Conservation (phyloP, 2,329 filamentous ascomycete genomes). For the Claviceps capensis region DNA sequence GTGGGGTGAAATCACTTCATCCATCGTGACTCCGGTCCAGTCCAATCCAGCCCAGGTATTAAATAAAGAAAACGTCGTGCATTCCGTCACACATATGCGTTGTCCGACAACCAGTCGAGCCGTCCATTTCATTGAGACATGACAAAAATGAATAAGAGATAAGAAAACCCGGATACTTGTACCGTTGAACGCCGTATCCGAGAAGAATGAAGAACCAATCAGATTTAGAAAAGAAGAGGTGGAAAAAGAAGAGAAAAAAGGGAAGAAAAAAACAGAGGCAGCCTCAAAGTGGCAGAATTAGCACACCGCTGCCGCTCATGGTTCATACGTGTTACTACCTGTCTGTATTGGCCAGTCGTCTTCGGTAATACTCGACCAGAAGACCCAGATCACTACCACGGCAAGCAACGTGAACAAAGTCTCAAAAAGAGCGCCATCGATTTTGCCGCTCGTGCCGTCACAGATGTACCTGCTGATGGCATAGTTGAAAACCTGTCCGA, state of each 20-base stretch:
- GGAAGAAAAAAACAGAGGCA: neutral
- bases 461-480: constrained; percentile 86
- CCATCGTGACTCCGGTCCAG: neutral
- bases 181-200: constrained; percentile 12
- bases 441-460: constrained; percentile 65
- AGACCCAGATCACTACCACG: constrained; percentile 76
- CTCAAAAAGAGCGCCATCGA: constrained; percentile 87
- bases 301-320: constrained; percentile 3
- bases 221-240: neutral
- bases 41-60: neutral
- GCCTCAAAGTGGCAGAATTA: constrained; percentile 1
- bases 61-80: neutral
- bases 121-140: constrained; percentile 2
- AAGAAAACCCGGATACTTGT: constrained; percentile 9
- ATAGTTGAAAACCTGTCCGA: constrained; percentile 94
- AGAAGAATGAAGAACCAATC: constrained; percentile 2
- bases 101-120: neutral
- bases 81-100: constrained; percentile 1
- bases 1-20: neutral
- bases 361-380: constrained; percentile 98
- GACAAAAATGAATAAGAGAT: constrained; percentile 5
- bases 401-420: constrained; percentile 81
- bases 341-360: constrained; percentile 77
- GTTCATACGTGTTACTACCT: constrained; percentile 25
- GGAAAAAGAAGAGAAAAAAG: constrained; percentile 4